These are phyloP conservation scores for Xylariaceae sp. DNA, from an alignment of 2,329 filamentous ascomycete species.

Conservation along the genomic window DNA sequence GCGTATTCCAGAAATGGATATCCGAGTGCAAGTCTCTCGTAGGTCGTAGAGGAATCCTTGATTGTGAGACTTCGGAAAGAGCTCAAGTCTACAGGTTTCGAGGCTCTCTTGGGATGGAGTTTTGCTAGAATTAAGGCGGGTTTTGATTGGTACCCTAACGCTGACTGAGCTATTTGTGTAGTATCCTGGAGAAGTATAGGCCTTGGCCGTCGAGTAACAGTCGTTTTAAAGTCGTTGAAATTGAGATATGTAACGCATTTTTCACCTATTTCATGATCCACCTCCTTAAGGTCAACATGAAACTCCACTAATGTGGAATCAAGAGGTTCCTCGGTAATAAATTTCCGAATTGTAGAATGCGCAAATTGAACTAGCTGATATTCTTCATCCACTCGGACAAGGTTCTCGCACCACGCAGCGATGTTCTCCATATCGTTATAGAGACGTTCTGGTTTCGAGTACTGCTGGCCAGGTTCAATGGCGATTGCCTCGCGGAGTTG, in stretches of 20 bases:
- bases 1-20: background rate
- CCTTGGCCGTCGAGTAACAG: constrained; percentile 42
- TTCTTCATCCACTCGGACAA: constrained; percentile 26
- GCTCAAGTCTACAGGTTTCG: no score
- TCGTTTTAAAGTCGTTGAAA: constrained; percentile 46
- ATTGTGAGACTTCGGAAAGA: no score
- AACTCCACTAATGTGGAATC: constrained; percentile 37
- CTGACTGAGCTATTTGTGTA: background rate
- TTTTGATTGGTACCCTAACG: background rate
- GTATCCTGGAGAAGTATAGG: background rate
- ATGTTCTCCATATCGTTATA: constrained; percentile 36
- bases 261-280: constrained; percentile 41
- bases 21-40: background rate
- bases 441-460: constrained; percentile 31
- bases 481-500: constrained; percentile 46
- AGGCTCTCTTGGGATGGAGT: no score
- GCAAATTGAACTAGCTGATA: constrained; percentile 19
- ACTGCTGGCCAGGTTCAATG: constrained; percentile 40
- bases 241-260: constrained; percentile 48
- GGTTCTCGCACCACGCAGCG: constrained; percentile 23
- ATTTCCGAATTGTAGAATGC: constrained; percentile 37
- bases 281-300: constrained; percentile 32
- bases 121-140: background rate
- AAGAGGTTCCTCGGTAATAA: constrained; percentile 5
- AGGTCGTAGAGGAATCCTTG: background rate